These are phyloP conservation scores for Podila clonocystis DNA, from an alignment of 192 early-diverging fungal species.

Conservation along the genomic window DNA sequence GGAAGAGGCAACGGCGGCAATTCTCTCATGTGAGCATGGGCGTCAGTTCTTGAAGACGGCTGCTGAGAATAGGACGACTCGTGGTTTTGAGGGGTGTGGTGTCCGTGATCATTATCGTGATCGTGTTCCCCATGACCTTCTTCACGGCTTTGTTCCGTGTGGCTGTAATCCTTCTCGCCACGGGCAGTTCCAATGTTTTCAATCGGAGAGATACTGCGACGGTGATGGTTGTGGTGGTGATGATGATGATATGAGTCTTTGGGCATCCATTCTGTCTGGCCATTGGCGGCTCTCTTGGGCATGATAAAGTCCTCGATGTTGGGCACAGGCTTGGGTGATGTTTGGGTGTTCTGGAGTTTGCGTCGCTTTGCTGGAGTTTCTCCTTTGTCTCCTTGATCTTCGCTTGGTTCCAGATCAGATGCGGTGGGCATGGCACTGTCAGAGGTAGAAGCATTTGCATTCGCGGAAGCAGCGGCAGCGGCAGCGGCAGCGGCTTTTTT, in stretches of 20 bases:
- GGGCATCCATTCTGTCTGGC: slow-evolving; percentile 36
- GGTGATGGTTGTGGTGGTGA: not conserved
- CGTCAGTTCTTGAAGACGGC: not conserved
- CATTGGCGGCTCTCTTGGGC: slow-evolving; percentile 53
- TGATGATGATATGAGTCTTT: slow-evolving; percentile 4
- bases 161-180: not conserved
- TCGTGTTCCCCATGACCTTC: slow-evolving; percentile 6
- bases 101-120: slow-evolving; percentile 1
- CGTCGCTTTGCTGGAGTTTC: slow-evolving; percentile 23
- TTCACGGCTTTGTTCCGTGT: not conserved
- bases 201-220: slow-evolving; percentile 35
- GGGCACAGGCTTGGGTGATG: slow-evolving; percentile 23
- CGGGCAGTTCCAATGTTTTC: slow-evolving; percentile 27
- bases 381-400: slow-evolving; percentile 13
- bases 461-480: not conserved
- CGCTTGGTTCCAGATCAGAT: slow-evolving; percentile 19
- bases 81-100: not conserved
- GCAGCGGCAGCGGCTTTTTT: not conserved
- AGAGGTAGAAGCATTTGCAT: not conserved
- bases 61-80: slow-evolving; percentile 12
- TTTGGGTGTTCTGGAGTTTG: slow-evolving; percentile 4
- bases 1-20: slow-evolving; percentile 1
- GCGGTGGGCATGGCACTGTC: not conserved
- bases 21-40: not conserved
- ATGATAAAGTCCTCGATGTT: slow-evolving; percentile 64